These are phyloP conservation scores for Mycosphaerella arachidis DNA, from an alignment of 2,329 filamentous ascomycete species.

Conservation along the genomic window DNA sequence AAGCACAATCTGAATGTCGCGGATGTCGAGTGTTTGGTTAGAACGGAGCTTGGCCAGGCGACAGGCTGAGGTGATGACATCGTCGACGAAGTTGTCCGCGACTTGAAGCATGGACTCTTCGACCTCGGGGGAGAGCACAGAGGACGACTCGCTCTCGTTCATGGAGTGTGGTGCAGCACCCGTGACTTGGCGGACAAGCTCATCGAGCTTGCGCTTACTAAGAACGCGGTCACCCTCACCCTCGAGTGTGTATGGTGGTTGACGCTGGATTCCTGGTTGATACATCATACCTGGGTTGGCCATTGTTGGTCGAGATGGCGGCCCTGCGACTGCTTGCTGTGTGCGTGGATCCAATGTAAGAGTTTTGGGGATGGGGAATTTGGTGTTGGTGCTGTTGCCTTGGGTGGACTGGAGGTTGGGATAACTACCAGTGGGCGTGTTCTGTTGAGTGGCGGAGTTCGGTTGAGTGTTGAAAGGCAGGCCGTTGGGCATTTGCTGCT, in stretches of 20 bases:
- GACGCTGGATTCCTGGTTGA: slow-evolving; percentile 77
- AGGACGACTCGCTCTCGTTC: slow-evolving; percentile 53
- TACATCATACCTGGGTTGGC: slow-evolving; percentile 80
- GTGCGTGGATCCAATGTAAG: slow-evolving; percentile 68
- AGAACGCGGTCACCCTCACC: slow-evolving; percentile 87
- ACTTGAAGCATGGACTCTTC: slow-evolving; percentile 91
- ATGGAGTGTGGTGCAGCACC: slow-evolving; percentile 66
- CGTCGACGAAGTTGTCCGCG: slow-evolving; percentile 92
- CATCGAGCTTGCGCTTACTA: slow-evolving; percentile 97
- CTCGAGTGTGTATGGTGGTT: slow-evolving; percentile 80
- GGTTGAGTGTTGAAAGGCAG: slow-evolving; percentile 20
- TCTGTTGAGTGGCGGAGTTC: slow-evolving; percentile 21
- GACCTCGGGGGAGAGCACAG: slow-evolving; percentile 79
- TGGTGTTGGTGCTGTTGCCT: slow-evolving; percentile 47
- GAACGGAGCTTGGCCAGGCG: slow-evolving; percentile 89
- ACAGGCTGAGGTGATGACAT: slow-evolving; percentile 80
- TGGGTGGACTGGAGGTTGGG: slow-evolving; percentile 24
- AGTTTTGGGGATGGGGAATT: slow-evolving; percentile 79
- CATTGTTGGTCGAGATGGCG: slow-evolving; percentile 71
- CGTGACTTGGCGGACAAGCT: slow-evolving; percentile 88
- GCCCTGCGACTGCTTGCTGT: slow-evolving; percentile 71
- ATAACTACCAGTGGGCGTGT: slow-evolving; percentile 20
- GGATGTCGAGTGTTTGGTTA: slow-evolving; percentile 79
- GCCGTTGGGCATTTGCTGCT: slow-evolving; percentile 23
- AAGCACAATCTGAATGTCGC: slow-evolving; percentile 53